phyloP scores from a whole-genome alignment of 371 early-diverging fungal genomes.

The Apophysomyces sp. region DNA sequence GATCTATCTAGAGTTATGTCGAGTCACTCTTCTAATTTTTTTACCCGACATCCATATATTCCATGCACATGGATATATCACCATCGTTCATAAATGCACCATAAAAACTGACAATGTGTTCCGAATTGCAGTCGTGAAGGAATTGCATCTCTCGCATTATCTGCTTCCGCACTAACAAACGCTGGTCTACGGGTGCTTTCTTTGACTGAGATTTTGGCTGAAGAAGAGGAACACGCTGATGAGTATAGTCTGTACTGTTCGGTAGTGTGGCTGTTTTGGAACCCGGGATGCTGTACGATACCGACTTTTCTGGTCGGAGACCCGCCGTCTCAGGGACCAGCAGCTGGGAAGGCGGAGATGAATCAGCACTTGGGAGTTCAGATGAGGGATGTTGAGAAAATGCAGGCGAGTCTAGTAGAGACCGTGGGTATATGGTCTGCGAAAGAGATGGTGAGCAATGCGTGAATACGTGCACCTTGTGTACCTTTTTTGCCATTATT shows the following conservation, averaged over 20 bases:
- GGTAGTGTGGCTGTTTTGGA: neutral
- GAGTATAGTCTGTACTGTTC: constrained; percentile 56
- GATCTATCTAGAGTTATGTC: constrained; percentile 34
- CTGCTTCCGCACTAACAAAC: constrained; percentile 62
- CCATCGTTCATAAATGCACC: constrained; percentile 77
- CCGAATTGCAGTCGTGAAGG: constrained; percentile 73
- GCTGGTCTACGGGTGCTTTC: constrained; percentile 9
- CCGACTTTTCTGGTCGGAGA: constrained; percentile 9
- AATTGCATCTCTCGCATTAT: constrained; percentile 79
- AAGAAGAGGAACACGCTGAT: constrained; percentile 41
- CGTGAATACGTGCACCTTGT: neutral
- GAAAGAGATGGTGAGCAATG: neutral
- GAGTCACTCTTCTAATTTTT: neutral
- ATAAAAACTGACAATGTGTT: constrained; percentile 78
- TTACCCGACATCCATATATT: constrained; percentile 79
- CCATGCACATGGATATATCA: constrained; percentile 85
- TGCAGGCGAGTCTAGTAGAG: constrained; percentile 23
- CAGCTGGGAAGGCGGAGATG: neutral
- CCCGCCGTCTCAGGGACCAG: neutral
- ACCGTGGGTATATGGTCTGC: constrained; percentile 14
- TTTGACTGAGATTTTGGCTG: neutral
- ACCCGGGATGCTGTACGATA: constrained; percentile 14
- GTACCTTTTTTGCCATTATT: constrained; percentile 80
- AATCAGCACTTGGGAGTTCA: neutral
- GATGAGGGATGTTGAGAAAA: constrained; percentile 7